These are phyloP conservation scores for Lepidium sativum DNA, from an alignment of 345 rosid genomes.

Conservation along the genomic window DNA sequence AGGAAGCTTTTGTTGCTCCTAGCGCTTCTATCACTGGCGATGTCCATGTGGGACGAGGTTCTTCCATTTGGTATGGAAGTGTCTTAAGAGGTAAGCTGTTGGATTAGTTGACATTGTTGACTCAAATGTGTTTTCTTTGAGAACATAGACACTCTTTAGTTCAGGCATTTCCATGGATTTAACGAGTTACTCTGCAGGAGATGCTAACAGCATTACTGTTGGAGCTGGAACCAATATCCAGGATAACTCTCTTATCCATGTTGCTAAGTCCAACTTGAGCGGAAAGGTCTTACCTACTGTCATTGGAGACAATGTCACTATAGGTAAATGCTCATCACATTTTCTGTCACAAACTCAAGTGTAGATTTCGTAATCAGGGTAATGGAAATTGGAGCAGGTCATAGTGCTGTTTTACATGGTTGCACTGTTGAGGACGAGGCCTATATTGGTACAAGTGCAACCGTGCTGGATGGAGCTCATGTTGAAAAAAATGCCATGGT, in stretches of 20 bases:
- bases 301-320: constrained; percentile 74
- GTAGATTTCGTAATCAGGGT: not conserved
- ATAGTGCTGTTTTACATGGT: constrained; percentile 80
- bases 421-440: constrained; percentile 87
- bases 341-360: not conserved
- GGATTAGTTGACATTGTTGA: not conserved
- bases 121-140: constrained; percentile 8
- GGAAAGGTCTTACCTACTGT: constrained; percentile 76
- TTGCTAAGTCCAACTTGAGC: constrained; percentile 69
- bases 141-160: not conserved
- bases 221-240: constrained; percentile 81
- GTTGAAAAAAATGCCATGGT: constrained; percentile 89
- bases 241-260: constrained; percentile 75
- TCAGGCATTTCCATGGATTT: not conserved
- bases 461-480: constrained; percentile 74
- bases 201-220: constrained; percentile 59
- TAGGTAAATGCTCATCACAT: constrained; percentile 33
- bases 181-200: constrained; percentile 36
- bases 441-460: constrained; percentile 75
- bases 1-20: constrained; percentile 82
- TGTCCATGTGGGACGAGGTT: constrained; percentile 63
- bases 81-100: constrained; percentile 64
- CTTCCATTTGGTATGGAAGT: constrained; percentile 97
- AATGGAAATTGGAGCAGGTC: constrained; percentile 47
- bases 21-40: constrained; percentile 76